Conservation (phyloP, 768 basidiomycete species). For the Boletellus ananas region DNA sequence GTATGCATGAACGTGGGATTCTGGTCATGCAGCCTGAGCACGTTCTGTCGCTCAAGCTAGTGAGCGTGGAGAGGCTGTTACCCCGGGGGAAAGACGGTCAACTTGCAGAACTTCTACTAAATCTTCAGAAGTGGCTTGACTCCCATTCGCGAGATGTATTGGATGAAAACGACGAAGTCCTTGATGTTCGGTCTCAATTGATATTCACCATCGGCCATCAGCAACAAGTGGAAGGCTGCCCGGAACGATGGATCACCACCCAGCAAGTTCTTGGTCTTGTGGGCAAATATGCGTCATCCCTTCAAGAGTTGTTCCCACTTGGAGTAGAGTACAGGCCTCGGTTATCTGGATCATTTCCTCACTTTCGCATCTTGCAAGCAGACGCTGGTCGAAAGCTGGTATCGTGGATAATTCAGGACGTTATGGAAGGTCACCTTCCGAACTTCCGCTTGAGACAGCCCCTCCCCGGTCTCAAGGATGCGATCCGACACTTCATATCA, state of each 20-base stretch:
- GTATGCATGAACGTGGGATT: conserved; percentile 36
- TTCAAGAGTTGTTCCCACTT: not conserved
- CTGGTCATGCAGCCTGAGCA: conserved; percentile 48
- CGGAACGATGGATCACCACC: conserved; percentile 1
- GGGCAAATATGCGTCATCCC: conserved; percentile 1
- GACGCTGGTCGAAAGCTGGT: conserved; percentile 15
- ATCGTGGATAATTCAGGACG: conserved; percentile 7
- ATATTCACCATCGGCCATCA: conserved; percentile 43
- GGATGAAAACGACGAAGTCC: conserved; percentile 22
- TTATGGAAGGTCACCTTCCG: conserved; percentile 16
- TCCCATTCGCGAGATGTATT: conserved; percentile 16
- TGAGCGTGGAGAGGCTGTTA: conserved; percentile 21
- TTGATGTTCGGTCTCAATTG: conserved; percentile 44
- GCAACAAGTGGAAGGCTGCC: conserved; percentile 33
- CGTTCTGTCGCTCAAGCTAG: conserved; percentile 44
- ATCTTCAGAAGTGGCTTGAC: conserved; percentile 17
- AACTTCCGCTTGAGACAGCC: no score
- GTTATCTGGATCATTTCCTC: conserved; percentile 21
- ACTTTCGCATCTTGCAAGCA: conserved; percentile 19
- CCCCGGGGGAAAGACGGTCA: conserved; percentile 12
- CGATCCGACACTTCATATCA: conserved; percentile 25
- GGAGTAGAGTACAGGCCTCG: conserved; percentile 17
- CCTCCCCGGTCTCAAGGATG: not conserved
- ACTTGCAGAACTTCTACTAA: conserved; percentile 17
- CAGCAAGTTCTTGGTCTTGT: conserved; percentile 22